Percentiles rank a stretch among this genome's conserved stretches.
These are phyloP conservation scores for Ammopiptanthus mongolicus DNA, from an alignment of 306 rosid genomes.

Conservation along the genomic window DNA sequence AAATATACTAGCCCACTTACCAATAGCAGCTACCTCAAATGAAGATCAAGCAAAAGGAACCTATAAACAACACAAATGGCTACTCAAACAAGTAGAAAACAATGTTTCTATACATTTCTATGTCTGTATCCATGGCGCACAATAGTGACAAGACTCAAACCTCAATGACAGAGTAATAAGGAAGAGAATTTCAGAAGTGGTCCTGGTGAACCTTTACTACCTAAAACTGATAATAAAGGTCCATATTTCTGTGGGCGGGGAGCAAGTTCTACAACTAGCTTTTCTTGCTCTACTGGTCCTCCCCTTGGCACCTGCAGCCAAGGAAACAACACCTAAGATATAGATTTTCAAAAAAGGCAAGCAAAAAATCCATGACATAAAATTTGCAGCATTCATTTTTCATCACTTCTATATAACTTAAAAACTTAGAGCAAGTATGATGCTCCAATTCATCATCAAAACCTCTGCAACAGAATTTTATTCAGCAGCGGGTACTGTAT, in stretches of 20 bases:
- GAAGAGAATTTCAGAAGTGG: background rate
- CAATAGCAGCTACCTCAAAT: slow-evolving; percentile 87
- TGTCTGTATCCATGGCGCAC: background rate
- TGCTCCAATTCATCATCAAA: slow-evolving; percentile 70
- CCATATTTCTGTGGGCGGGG: slow-evolving; percentile 68
- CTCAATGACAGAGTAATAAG: slow-evolving; percentile 16
- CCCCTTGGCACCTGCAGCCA: slow-evolving; percentile 61
- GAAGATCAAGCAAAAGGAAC: slow-evolving; percentile 82
- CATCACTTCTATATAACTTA: background rate
- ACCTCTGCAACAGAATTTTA: slow-evolving; percentile 54
- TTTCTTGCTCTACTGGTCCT: slow-evolving; percentile 55
- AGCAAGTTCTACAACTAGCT: slow-evolving; percentile 54
- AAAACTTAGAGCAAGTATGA: background rate
- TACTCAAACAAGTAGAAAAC: slow-evolving; percentile 19
- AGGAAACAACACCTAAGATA: background rate
- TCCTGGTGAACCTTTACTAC: background rate
- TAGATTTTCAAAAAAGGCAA: background rate
- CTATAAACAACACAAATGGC: slow-evolving; percentile 37
- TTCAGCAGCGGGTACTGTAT: no score
- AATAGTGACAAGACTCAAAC: slow-evolving; percentile 8
- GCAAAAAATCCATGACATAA: slow-evolving; percentile 4
- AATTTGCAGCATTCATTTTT: background rate
- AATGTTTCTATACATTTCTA: background rate
- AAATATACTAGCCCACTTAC: slow-evolving; percentile 46
- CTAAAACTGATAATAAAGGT: slow-evolving; percentile 43